phyloP scores from a whole-genome alignment of 371 early-diverging fungal species.

The Mortierella sp. region DNA sequence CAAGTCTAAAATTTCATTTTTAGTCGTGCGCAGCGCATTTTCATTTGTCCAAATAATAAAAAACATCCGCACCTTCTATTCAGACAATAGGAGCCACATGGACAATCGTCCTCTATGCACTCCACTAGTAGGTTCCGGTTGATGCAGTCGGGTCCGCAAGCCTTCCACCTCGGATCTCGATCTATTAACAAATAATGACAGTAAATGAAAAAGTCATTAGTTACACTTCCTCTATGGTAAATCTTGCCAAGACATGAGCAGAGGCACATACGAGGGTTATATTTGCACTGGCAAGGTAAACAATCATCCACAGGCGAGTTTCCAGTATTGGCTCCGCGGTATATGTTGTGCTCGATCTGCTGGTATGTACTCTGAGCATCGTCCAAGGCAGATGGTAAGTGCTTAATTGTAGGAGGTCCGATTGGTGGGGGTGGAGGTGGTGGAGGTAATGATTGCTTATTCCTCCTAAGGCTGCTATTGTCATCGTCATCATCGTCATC shows the following conservation, averaged over 20 bases:
- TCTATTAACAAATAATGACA: conserved; percentile 8
- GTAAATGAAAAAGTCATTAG: neutral
- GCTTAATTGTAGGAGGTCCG: conserved; percentile 52
- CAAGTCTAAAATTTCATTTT: neutral
- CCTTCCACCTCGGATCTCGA: conserved; percentile 62
- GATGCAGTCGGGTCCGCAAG: conserved; percentile 95
- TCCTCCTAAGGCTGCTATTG: neutral
- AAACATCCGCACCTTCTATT: conserved; percentile 79
- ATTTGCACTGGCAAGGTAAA: conserved; percentile 87
- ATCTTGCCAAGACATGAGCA: neutral
- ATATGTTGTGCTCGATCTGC: conserved; percentile 77
- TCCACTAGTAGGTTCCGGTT: conserved; percentile 95
- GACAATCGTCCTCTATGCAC: conserved; percentile 91
- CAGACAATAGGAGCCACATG: conserved; percentile 88
- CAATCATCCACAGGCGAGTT: conserved; percentile 78
- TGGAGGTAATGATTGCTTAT: conserved; percentile 31
- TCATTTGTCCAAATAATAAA: neutral
- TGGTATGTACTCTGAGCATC: conserved; percentile 69
- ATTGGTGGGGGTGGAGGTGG: conserved; percentile 55
- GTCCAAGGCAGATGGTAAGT: conserved; percentile 36
- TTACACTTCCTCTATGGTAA: neutral
- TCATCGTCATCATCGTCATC: conserved; percentile 27
- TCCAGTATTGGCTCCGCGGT: conserved; percentile 77
- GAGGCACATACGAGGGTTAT: conserved; percentile 67
- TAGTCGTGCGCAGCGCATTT: neutral